These are phyloP conservation scores for Vinca minor DNA, from an alignment of 257 asterid species.

Conservation along the genomic window DNA sequence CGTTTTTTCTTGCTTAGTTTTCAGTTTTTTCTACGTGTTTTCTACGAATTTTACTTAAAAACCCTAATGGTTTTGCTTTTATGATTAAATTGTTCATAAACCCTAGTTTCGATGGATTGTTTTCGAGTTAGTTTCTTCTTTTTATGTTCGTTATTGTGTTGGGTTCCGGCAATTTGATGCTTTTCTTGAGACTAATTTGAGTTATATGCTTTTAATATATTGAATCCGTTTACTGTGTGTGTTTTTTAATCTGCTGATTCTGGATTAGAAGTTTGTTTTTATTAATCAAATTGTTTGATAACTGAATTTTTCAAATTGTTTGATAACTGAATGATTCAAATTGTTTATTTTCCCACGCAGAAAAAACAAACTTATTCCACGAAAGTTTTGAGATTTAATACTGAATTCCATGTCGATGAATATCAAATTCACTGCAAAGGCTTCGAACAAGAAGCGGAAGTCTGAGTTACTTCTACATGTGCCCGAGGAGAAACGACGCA, in stretches of 20 bases:
- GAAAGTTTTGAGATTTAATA: not conserved
- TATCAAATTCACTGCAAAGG: conserved; percentile 42
- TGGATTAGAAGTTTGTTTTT: not conserved
- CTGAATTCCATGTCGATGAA: conserved; percentile 17
- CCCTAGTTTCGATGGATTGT: not conserved
- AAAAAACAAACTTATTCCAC: not conserved
- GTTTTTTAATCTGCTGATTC: not conserved
- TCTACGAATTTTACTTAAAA: too few relatives aligned
- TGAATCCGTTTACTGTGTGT: not conserved
- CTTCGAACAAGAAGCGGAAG: conserved; percentile 49
- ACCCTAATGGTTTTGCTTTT: not conserved
- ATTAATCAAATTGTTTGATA: not conserved
- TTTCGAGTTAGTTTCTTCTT: too few relatives aligned
- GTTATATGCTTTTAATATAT: not conserved
- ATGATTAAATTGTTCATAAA: not conserved
- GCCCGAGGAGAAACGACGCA: conserved; percentile 37
- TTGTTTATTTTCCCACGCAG: not conserved
- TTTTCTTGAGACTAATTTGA: not conserved
- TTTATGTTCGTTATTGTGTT: not conserved
- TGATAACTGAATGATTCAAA: too few relatives aligned
- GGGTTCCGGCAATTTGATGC: not conserved
- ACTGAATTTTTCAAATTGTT: not conserved
- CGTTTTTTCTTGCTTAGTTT: not conserved
- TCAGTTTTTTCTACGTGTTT: not conserved
- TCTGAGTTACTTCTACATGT: conserved; percentile 23